Base-by-base conservation (phyloP, 352 stramenopile species). In the Phytophthora rubi region DNA sequence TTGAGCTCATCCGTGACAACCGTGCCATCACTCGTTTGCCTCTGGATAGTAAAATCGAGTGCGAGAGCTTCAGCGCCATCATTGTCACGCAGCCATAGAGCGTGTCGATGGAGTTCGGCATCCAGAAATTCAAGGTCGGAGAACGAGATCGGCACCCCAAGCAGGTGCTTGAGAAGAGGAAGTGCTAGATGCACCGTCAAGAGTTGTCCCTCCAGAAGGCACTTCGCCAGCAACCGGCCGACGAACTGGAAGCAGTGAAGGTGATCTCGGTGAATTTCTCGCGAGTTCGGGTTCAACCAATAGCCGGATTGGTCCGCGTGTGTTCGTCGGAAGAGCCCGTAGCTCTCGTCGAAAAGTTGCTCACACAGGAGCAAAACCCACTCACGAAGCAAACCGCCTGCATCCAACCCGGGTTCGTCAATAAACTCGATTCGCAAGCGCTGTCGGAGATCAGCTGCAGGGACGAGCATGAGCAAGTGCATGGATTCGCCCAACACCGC, bases 1-100 rank as follows among this genome's bases (percentile, higher is more conserved):
- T 97, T 98, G 44, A 99, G 88, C 55, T 99, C 96, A 16, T 85
- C 78, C 10, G 82, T 91, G 32, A 90, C 65, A 21, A 92, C 64
- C 1, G 67, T 67, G 30, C 82, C 85, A 45, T 92, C 77, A 15
- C 62, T 76, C 54, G 83, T 70, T 9, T 85, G 73, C 6, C 72
- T 69, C 62, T 94, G 81, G 9, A 90, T 72, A 4, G 84, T 92
- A 37, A 96, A 96, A 65, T 94, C 84, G 2, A 96, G 77, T 16
- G 80, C 85, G 9, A 96, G 58, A 2, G 65, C 79, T 57, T 92
- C 85, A 0, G 86, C 87, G 51, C 86, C 62, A 23, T 86, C 75
- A 63, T 94, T 91, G 18, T 91, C 75, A 26, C 79, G 76, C 21
- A 96, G 37, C 87, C 86, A 96, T 26, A 79, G 66, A 8, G 76